Base-by-base conservation (phyloP, 257 asterid species). In the Plantago ovata region DNA sequence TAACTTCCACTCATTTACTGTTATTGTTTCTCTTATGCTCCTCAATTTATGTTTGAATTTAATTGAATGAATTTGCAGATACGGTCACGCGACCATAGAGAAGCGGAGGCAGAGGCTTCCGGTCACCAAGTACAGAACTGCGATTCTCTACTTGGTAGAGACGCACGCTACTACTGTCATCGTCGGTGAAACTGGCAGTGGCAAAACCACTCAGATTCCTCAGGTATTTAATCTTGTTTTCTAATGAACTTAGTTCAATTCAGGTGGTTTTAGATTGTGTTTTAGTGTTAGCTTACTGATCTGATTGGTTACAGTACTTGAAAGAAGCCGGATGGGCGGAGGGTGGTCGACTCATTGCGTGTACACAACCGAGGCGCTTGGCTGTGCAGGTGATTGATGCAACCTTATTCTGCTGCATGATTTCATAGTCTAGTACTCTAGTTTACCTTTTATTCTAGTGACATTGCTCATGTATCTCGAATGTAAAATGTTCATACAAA, bases 261-360 rank as follows among this genome's bases (percentile, higher is more conserved):
- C 36, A 50, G 13, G 12, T 21, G 36, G 13, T 16, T 53, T 24
- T 13, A 13, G 18, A 24, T 3, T 11, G 3, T 13, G 4, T 11
- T 4, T 13, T 8, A 7, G 9, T 36, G 55, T 45, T 42, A 38
- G 40, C 21, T 56, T 54, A 49, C 51, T 70, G 64, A 38, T 16
- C 39, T 20, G 16, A 13, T 33, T 68, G 74, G 38, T 15, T 21
- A 42, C 73, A 93, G 98, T 88, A 72, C 62, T 66, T 93, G 79
- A 86, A 88, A 69, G 95, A 86, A 78, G 94, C 87, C 43, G 98
- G 97, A 38, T 89, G 98, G 98, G 95, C 94, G 9, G 95, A 88
- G 61, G 91, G 84, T 68, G 97, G 98, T 16, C 94, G 87, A 39
- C 59, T 93, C 77, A 85, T 93, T 53, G 98, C 95, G 0, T 88